Percentiles rank a stretch among this genome's conserved stretches.
These are phyloP conservation scores for Phylloporus gajari DNA, from an alignment of 1,284 basidiomycete species.

Conservation along the genomic window DNA sequence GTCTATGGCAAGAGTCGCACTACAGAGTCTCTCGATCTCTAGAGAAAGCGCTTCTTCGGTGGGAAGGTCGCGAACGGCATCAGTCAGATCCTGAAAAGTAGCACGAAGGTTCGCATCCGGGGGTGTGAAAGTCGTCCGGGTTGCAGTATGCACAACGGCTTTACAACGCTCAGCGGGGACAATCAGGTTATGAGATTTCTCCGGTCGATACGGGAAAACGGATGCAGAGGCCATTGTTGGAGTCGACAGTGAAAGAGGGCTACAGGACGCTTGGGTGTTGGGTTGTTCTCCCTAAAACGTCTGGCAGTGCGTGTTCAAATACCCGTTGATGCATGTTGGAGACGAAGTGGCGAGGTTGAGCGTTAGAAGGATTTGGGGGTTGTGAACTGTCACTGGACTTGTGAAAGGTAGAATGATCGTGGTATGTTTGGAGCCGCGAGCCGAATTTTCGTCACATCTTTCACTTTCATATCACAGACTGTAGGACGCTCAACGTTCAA, in stretches of 20 bases:
- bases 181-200: not conserved
- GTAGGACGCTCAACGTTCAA: too few relatives aligned
- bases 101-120: not conserved
- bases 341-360: not conserved
- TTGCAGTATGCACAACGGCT: not conserved
- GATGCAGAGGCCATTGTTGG: constrained; percentile 28
- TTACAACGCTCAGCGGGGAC: not conserved
- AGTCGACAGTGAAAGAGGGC: too few relatives aligned
- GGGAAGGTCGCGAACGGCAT: constrained; percentile 19
- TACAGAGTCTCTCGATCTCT: constrained; percentile 29
- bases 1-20: constrained; percentile 30
- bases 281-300: not conserved
- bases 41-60: constrained; percentile 22
- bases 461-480: too few relatives aligned
- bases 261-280: constrained; percentile 1
- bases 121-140: not conserved
- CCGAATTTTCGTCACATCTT: too few relatives aligned
- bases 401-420: too few relatives aligned
- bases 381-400: too few relatives aligned
- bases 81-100: constrained; percentile 8
- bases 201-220: constrained; percentile 7
- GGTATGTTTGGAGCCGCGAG: too few relatives aligned
- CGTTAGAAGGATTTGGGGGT: constrained; percentile 12
- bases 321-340: constrained; percentile 12
- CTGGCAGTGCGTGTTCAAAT: constrained; percentile 21